A percentile compares a stretch with the other conserved stretches of the same genome.
phyloP scores from a whole-genome alignment of 2,329 filamentous ascomycete species.

The Aspergillus floridensis region DNA sequence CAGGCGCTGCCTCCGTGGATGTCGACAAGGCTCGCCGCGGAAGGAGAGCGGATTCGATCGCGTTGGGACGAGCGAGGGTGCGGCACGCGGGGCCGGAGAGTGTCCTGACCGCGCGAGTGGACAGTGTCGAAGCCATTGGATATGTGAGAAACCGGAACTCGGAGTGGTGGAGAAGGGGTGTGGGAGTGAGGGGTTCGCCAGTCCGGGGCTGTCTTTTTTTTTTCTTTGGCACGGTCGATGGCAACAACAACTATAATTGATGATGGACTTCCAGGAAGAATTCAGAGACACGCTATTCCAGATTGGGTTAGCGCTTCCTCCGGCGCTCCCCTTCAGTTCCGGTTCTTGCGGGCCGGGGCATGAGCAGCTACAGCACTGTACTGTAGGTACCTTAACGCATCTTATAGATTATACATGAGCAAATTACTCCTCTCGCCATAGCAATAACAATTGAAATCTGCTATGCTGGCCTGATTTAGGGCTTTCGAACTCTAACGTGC shows the following conservation, averaged over 20 bases:
- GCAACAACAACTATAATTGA: constrained; percentile 16
- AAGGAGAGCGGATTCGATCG: constrained; percentile 17
- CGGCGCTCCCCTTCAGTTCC: not conserved
- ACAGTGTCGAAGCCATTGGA: constrained; percentile 50
- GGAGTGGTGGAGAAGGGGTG: constrained; percentile 18
- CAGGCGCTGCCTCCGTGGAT: constrained; percentile 28
- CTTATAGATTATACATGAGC: not conserved
- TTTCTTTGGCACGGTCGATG: constrained; percentile 17
- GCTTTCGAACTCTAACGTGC: not conserved
- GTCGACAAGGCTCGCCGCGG: constrained; percentile 29
- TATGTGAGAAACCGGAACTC: constrained; percentile 14
- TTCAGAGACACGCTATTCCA: constrained; percentile 27
- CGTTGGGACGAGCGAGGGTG: constrained; percentile 20
- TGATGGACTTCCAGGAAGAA: constrained; percentile 22
- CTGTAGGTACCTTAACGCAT: not conserved
- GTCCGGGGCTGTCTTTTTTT: constrained; percentile 16
- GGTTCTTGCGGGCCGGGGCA: too few relatives aligned
- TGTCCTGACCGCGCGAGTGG: constrained; percentile 41
- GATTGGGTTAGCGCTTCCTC: constrained; percentile 16
- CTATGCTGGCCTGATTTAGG: not conserved
- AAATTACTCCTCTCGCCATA: not conserved
- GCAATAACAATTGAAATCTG: not conserved
- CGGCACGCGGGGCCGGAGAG: constrained; percentile 33
- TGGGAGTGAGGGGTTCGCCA: constrained; percentile 10
- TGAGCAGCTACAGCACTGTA: too few relatives aligned